Base-by-base conservation (phyloP, 2,329 filamentous ascomycete genomes). In the Cladophialophora bantiana region DNA sequence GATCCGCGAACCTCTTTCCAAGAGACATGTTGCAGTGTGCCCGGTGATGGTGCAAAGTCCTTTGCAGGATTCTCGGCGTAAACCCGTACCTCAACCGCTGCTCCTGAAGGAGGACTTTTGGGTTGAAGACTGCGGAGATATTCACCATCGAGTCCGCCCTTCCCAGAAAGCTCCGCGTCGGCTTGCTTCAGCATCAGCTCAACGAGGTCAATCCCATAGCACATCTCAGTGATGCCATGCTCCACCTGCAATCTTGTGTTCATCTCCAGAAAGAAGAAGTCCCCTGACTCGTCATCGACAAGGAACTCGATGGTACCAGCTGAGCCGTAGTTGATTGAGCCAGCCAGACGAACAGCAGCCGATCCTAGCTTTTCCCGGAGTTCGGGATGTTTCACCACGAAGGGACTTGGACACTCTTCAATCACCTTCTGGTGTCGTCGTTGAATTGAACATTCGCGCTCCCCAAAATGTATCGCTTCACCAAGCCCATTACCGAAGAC, bases 231-330 rank as follows among this genome's bases (percentile, higher is more conserved):
- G 36, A 87, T 85, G 0, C 83, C 83, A 71, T 87, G 85, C 72
- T 87, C 85, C 5, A 87, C 85, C 68, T 87, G 85, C 1, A 87
- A 77, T 54, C 85, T 77, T 0, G 85, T 86, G 70, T 87, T 87
- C 84, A 87, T 86, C 71, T 87, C 85, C 0, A 87, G 76, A 68
- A 87, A 87, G 78, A 85, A 97, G 78, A 95, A 97, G 52, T 90
- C 86, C 56, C 89, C 91, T 5, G 88, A 89, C 73, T 92, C 88
- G 75, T 93, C 91, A 77, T 97, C 93, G 4, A 96, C 89, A 52
- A 97, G 90, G 75, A 94, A 97, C 79, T 97, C 93, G 20, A 97
- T 90, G 0, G 93, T 97, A 1, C 93, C 93, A 7, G 92, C 93
- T 6, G 91, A 92, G n/a, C 90, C 90, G 74, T 97, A 97, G 2